Conservation (phyloP, 2,329 filamentous ascomycete species). For the Ophiostoma ulmi region DNA sequence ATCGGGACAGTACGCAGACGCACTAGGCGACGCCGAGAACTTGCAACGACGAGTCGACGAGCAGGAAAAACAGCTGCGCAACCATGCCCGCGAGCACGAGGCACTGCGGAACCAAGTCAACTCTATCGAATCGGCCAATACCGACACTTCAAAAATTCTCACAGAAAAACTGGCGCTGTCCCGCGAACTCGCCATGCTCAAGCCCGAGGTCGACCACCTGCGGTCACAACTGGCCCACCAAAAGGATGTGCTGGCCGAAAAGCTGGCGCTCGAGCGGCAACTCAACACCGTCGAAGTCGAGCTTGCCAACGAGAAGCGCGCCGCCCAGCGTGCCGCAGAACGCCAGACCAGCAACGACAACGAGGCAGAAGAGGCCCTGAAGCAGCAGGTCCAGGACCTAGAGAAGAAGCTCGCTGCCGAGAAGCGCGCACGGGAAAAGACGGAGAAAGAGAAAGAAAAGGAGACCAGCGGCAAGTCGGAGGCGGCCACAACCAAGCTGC, state of each 20-base stretch:
- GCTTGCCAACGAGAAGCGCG: conserved; percentile 74
- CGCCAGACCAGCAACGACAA: conserved; percentile 31
- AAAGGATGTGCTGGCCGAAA: conserved; percentile 68
- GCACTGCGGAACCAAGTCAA: conserved; percentile 61
- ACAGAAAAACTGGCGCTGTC: conserved; percentile 52
- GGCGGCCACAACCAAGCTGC: conserved; percentile 22
- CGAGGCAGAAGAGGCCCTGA: conserved; percentile 31
- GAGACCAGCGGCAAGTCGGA: conserved; percentile 31
- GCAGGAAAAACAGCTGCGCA: conserved; percentile 46
- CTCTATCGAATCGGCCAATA: conserved; percentile 60
- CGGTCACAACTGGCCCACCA: conserved; percentile 53
- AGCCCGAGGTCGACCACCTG: conserved; percentile 54
- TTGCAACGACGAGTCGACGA: conserved; percentile 40
- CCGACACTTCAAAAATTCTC: conserved; percentile 66
- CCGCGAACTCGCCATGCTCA: conserved; percentile 48
- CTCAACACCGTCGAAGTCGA: conserved; percentile 72
- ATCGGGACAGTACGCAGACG: conserved; percentile 38
- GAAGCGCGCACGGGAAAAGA: conserved; percentile 37
- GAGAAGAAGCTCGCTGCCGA: conserved; percentile 43
- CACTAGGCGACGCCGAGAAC: conserved; percentile 41
- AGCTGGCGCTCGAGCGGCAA: conserved; percentile 72
- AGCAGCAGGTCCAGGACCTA: conserved; percentile 33
- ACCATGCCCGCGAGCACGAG: conserved; percentile 46
- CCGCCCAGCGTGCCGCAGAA: conserved; percentile 52
- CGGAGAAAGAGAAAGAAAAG: conserved; percentile 33